Evolutionary conservation across 1,284 basidiomycete species (phyloP), one percentile per base, ranked within the genome.

Genomic region (Erythrobasidium hasegawianum): DNA sequence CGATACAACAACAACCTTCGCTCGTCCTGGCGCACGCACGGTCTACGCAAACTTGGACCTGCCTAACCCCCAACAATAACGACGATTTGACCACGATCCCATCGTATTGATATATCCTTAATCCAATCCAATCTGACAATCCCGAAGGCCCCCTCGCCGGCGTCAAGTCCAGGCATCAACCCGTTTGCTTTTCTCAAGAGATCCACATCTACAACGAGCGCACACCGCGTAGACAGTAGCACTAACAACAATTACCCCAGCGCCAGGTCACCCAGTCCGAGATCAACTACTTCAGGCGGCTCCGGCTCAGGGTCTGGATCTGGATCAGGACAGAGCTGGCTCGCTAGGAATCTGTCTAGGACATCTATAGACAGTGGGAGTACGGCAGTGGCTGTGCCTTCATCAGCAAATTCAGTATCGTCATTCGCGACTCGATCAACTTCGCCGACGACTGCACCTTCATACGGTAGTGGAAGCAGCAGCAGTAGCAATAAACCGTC

Each of bases 161-260:
- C 43, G 43, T 7, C n/a, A 8, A 47, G 43, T 24, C 16, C n/a
- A n/a, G 47, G 47, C 62, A 50, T 43, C 54, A 65, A 65, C 56
- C 62, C 62, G 20, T 65, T 65, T 38, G 43, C 40, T 22, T 65
- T 65, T 47, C 47, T 65, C 27, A 65, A 65, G 49, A 33, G 62
- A 10, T 65, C 62, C 20, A 50, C 38, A 13, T 58, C 62, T 2
- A 58, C 43, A 41, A 47, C 20, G 7, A 27, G 39, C 41, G 43
- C 43, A 33, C 33, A 33, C 33, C 33, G 33, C 33, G 33, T 33
- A 33, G 33, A 33, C 11, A 33, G 33, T 33, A 33, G 33, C 33
- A 33, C 5, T 33, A 33, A 33, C 33, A 33, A 33, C 33, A 33
- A 33, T 11, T 33, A 33, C 33, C 11, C 33, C 33, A 33, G 11